Base-by-base conservation (phyloP, 768 basidiomycete genomes). In the Lactarius hatsudake region DNA sequence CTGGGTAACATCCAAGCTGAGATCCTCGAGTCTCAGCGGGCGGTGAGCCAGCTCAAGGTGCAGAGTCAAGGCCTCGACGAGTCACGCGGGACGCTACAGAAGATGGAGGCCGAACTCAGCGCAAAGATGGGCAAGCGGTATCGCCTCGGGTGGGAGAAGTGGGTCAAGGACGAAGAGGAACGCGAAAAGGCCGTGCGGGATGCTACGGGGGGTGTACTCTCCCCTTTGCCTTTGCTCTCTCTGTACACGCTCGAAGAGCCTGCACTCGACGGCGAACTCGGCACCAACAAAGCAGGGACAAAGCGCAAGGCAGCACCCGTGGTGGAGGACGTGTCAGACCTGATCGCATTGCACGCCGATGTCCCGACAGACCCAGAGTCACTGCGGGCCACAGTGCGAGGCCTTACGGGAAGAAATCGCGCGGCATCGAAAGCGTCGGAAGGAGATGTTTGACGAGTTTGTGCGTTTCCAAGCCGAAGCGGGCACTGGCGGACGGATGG, bases 61-160 rank as follows among this genome's bases (percentile, higher is more conserved):
- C 86, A 93, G 73, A 84, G 91, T 5, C 88, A 88, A 59, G 84
- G 84, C 1, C 80, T 95, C 9, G 75, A 83, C 6, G 82, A 87
- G 34, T 82, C 87, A 10, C 87, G 87, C 65, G 79, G 83, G 63
- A 74, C 79, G 30, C 79, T 96, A 57, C 79, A 82, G 36, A 82
- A 83, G 38, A 76, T 95, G 63, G 89, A 94, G 76, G 77, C 76
- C 20, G 87, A 87, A 67, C 78, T 98, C 36, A 78, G 83, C 32
- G 79, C 79, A 8, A 93, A 91, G 77, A 93, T 97, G 87, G 90
- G 88, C 23, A 84, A 84, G 72, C 81, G 90, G 70, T 94, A 93
- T 78, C 84, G 91, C 59, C 74, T 90, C 30, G 96, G 95, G 2
- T 98, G 91, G 89, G 93, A 96, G 75, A 92, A 91, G 72, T 98